Conservation (phyloP, 2,329 filamentous ascomycete genomes). For the Bipolaris gigantea region DNA sequence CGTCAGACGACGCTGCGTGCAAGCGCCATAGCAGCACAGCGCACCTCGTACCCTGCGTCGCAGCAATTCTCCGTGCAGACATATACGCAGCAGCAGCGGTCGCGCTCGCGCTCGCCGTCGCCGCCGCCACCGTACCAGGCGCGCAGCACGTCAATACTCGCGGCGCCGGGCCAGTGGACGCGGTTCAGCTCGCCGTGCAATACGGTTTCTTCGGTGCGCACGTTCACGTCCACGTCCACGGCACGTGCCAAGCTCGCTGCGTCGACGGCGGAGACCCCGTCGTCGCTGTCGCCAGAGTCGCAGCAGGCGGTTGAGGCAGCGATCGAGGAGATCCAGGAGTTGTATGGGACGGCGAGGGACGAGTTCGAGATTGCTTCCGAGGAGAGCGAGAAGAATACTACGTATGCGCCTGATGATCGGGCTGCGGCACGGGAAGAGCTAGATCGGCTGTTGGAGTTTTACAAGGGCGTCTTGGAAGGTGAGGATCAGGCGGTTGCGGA, state of each 20-base stretch:
- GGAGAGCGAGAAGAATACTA: conserved; percentile 57
- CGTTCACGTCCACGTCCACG: conserved; percentile 30
- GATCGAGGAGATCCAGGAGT: conserved; percentile 42
- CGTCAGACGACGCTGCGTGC: conserved; percentile 33
- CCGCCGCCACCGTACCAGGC: conserved; percentile 31
- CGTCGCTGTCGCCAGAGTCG: conserved; percentile 22
- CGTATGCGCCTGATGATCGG: conserved; percentile 59
- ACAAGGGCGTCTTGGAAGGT: conserved; percentile 47
- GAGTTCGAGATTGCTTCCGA: conserved; percentile 57
- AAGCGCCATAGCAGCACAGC: conserved; percentile 26
- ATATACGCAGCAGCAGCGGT: conserved; percentile 16
- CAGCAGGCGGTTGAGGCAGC: conserved; percentile 31
- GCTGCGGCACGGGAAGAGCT: conserved; percentile 58
- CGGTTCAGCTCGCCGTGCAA: conserved; percentile 35
- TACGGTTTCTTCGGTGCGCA: conserved; percentile 37
- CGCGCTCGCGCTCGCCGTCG: conserved; percentile 28
- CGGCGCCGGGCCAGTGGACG: conserved; percentile 37
- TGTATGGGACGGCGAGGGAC: conserved; percentile 45
- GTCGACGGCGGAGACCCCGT: conserved; percentile 2
- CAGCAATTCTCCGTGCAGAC: conserved; percentile 23
- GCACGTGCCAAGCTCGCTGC: conserved; percentile 11
- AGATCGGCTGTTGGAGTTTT: conserved; percentile 53
- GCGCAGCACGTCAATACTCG: conserved; percentile 30
- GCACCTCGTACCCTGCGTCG: conserved; percentile 23
- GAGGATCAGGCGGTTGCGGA: conserved; percentile 48